phyloP scores from a whole-genome alignment of 345 rosid genomes.

The Populus deltoides region DNA sequence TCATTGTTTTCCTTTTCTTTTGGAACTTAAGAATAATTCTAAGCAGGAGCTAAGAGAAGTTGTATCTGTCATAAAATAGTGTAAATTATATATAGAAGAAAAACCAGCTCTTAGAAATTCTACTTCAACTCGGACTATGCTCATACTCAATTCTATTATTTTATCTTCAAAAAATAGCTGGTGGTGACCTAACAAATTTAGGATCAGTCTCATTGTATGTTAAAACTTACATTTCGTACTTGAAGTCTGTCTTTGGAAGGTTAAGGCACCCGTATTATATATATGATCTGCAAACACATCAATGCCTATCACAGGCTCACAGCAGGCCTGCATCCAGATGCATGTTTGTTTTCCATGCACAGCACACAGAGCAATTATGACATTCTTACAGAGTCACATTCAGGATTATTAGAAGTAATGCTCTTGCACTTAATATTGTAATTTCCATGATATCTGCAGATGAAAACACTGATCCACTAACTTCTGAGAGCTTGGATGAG shows the following conservation, averaged over 20 bases:
- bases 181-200: background rate
- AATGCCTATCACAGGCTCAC: background rate
- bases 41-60: background rate
- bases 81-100: background rate
- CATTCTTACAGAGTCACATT: background rate
- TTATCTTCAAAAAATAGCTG: background rate
- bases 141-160: background rate
- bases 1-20: background rate
- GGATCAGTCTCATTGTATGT: background rate
- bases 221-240: background rate
- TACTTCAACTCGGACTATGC: background rate
- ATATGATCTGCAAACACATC: background rate
- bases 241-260: background rate
- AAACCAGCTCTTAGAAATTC: background rate
- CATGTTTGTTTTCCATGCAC: no score
- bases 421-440: background rate
- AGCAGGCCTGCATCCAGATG: no score
- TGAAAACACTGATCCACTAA: slow-evolving; percentile 22
- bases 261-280: background rate
- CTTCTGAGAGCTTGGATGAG: slow-evolving; percentile 38
- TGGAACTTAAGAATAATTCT: background rate
- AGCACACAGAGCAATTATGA: background rate
- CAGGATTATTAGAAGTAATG: background rate
- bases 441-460: slow-evolving; percentile 28
- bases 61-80: no score